A percentile compares a stretch with the other conserved stretches of the same genome.
Conservation (phyloP, 768 basidiomycete species). For the Ramaria sp. region DNA sequence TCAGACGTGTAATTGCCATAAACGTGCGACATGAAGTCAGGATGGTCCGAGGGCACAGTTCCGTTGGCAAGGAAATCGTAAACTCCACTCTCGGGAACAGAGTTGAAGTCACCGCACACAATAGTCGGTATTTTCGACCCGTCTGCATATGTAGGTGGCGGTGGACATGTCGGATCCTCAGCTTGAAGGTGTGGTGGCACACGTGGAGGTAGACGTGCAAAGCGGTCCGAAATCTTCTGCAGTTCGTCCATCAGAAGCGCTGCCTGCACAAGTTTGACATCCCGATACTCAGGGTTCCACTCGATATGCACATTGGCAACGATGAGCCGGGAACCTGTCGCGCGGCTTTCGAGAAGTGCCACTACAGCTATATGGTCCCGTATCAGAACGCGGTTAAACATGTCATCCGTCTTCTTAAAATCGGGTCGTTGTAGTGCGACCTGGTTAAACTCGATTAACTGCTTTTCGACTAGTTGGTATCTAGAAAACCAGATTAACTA, state of each 20-base stretch:
- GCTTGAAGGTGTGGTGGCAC: conserved; percentile 29
- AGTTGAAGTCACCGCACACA: conserved; percentile 95
- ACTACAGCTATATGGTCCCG: conserved; percentile 91
- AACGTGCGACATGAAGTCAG: conserved; percentile 84
- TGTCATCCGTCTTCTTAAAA: conserved; percentile 96
- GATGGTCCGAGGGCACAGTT: conserved; percentile 56
- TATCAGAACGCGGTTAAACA: conserved; percentile 97
- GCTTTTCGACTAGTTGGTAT: conserved; percentile 87
- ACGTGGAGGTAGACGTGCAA: conserved; percentile 72
- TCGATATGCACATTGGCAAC: conserved; percentile 86
- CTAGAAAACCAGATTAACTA: conserved; percentile 27
- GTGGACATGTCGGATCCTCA: conserved; percentile 11
- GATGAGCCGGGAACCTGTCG: conserved; percentile 80
- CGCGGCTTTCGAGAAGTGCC: conserved; percentile 75
- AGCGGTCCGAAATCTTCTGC: conserved; percentile 78
- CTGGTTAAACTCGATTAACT: conserved; percentile 86
- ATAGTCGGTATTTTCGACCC: conserved; percentile 85
- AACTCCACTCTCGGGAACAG: conserved; percentile 73
- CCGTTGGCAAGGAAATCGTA: conserved; percentile 85
- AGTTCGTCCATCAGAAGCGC: conserved; percentile 88
- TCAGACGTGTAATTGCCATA: conserved; percentile 92
- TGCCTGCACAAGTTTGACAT: conserved; percentile 97
- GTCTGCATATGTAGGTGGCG: conserved; percentile 66
- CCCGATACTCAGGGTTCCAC: conserved; percentile 87
- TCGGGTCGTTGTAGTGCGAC: conserved; percentile 88